Percentiles rank a stretch among this genome's conserved stretches.
Evolutionary conservation across 305 asterid species (phyloP).

Genomic region (Fraxinus albicans): DNA sequence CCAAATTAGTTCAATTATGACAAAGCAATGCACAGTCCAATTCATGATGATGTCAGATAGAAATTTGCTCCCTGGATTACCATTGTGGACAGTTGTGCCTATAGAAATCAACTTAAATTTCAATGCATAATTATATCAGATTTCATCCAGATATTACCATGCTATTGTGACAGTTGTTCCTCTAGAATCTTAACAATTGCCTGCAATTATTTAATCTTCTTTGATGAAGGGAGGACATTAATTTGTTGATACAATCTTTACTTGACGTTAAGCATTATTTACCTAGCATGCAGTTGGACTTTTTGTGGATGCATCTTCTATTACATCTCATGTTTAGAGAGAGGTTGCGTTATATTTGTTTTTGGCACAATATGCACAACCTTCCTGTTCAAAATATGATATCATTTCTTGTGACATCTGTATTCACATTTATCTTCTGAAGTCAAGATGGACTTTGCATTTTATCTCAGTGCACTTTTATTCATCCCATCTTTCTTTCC

Average conservation of each 20-base stretch:
- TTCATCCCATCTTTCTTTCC: background rate
- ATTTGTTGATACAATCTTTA: background rate
- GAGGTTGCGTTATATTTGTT: background rate
- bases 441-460: background rate
- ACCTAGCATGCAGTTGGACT: background rate
- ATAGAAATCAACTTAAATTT: too few species aligned
- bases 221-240: background rate
- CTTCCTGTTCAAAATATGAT: background rate
- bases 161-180: background rate
- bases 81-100: background rate
- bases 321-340: background rate
- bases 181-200: background rate
- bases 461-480: background rate
- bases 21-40: background rate
- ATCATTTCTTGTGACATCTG: background rate
- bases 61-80: background rate
- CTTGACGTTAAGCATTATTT: background rate
- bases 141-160: too few species aligned
- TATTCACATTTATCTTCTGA: background rate
- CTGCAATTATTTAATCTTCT: background rate
- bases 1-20: background rate
- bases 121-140: too few species aligned
- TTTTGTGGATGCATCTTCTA: background rate
- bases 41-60: background rate
- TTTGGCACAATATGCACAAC: background rate